Base-by-base conservation (phyloP, 2,329 filamentous ascomycete species). In the Penicillium nordicum region DNA sequence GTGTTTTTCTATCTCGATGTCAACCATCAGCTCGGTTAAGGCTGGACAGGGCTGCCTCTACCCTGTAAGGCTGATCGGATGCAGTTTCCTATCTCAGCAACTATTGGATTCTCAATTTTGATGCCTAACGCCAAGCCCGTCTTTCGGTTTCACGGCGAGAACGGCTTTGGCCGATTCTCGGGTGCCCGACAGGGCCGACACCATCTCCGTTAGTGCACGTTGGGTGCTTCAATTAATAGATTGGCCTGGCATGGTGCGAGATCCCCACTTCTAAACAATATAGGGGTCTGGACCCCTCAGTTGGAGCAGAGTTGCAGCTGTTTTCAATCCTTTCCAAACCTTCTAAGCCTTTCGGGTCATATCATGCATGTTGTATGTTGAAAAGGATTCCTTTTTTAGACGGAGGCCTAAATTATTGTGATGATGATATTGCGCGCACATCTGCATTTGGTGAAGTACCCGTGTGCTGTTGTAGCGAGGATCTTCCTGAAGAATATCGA, bases 121-220 rank as follows among this genome's bases (percentile, higher is more conserved):
- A 50, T 55, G 53, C 34, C 53, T 42, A 44, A 55, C 27, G 41
- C 34, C 47, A 55, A 55, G 40, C 5, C 32, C 32, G 32, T 16
- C 6, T 27, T 41, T 18, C 16, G 9, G 10, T n/a, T 27, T 14
- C 10, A 48, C 25, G 8, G 21, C 18, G 21, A 49, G n/a, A 36
- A 40, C 5, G 12, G 21, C 25, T 38, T 25, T 43, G 5, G 27
- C 40, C 46, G 30, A 36, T 14, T 36, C 3, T 50, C 46, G 46
- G 45, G 23, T 43, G 43, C 23, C 52, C 38, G 36, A 18, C 18
- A 18, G 18, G 18, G 18, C 18, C 18, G 18, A 55, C 16, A 40
- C 27, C 12, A 4, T 30, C 11, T 32, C 12, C 29, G 14, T 37
- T 27, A 43, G 21, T 43, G n/a, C 45, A 50, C 16, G 36, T 42